Evolutionary conservation across 768 basidiomycete species (phyloP), one percentile per base, ranked within the genome.

Genomic region (Naganishia kalamii): DNA sequence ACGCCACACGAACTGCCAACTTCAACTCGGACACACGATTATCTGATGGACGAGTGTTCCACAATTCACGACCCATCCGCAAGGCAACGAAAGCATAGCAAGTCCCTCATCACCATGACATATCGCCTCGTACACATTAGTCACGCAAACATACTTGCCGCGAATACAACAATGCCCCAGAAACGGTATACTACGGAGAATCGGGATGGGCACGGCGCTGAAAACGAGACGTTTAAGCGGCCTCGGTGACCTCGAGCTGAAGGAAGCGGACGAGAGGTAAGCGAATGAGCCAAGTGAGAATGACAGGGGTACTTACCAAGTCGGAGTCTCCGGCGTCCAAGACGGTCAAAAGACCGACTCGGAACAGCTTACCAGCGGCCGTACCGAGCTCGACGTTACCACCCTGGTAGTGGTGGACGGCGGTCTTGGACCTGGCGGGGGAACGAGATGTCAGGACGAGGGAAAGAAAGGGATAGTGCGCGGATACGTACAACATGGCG

Each of bases 311-410:
- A 75, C 76, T 71, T 64, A 77, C 76, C 60, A 99, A 83, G 80
- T 98, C 94, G 69, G 90, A 92, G 82, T 98, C 96, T 77, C 94
- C 94, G 72, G 88, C 88, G 82, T 97, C 92, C 72, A 85, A 83
- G 80, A 99, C 86, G 71, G 92, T 92, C 92, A 98, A 96, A 77
- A 97, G 90, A 84, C 94, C 93, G 67, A 98, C 94, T 72, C 93
- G 92, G 90, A 97, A 99, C 71, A 98, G 87, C 82, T 93, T 94
- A 79, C 96, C 96, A 66, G 96, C 93, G 80, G 96, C 96, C 57
- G 96, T 99, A 65, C 96, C 96, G 70, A 99, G 88, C 66, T 94
- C 90, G 72, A 98, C 92, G 79, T 99, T 99, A 69, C 92, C 92
- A 70, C 96, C 96, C 70, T 86, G 84, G 80, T 96, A 99, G 83